phyloP scores from a whole-genome alignment of 225 moss, liverwort and hornwort genomes.

The Marchantia polymorpha region DNA sequence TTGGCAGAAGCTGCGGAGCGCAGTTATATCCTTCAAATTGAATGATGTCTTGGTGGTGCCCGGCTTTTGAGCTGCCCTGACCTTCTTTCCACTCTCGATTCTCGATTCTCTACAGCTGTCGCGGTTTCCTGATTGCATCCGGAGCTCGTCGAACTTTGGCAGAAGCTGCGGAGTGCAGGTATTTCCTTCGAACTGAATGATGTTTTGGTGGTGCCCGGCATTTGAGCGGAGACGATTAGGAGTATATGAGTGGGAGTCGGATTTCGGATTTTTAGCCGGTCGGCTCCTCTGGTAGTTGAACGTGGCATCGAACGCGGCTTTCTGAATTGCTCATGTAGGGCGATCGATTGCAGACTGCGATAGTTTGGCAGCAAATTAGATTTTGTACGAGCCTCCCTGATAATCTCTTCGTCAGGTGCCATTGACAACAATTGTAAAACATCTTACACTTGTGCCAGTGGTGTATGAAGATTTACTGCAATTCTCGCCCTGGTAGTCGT shows the following conservation, averaged over 20 bases:
- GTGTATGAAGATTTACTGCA: not conserved
- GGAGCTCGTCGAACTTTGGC: no score
- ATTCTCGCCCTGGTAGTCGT: not conserved
- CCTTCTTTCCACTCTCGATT: not conserved
- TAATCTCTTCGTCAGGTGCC: not conserved
- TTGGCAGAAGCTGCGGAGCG: no score
- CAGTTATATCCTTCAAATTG: not conserved
- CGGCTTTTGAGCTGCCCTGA: slow-evolving; percentile 2
- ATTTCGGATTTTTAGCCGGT: not conserved
- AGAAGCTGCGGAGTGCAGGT: not conserved
- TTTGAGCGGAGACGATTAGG: not conserved
- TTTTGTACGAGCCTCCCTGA: not conserved
- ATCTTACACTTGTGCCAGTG: not conserved
- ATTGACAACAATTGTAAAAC: not conserved
- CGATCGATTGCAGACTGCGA: not conserved
- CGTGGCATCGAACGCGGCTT: not conserved
- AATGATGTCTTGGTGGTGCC: not conserved
- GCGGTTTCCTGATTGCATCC: no score
- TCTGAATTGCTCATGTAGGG: not conserved
- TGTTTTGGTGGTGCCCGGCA: not conserved
- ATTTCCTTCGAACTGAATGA: not conserved
- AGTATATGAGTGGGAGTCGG: not conserved
- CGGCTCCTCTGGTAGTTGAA: not conserved
- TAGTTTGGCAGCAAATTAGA: not conserved
- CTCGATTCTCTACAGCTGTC: not conserved